Conservation (phyloP, 2,329 filamentous ascomycete genomes). For the Colletotrichum cordylinicola region DNA sequence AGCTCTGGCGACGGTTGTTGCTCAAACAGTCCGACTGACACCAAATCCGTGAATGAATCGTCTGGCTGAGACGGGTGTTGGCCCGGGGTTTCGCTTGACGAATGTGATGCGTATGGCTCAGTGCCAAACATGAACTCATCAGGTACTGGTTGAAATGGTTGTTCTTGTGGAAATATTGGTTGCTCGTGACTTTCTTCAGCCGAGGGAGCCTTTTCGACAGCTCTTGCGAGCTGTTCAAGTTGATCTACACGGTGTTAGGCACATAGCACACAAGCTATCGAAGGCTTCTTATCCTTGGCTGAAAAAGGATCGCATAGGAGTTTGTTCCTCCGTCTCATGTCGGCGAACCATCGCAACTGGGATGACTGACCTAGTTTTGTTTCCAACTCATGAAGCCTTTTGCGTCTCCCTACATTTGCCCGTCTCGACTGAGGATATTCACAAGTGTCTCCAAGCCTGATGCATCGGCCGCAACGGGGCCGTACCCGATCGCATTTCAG, state of each 20-base stretch:
- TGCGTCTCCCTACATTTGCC: constrained; percentile 20
- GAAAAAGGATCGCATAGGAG: background rate
- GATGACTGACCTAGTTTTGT: background rate
- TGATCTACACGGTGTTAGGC: constrained; percentile 16
- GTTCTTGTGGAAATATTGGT: background rate
- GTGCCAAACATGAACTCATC: background rate
- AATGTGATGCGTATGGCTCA: background rate
- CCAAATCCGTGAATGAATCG: constrained; percentile 20
- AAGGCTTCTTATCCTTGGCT: background rate
- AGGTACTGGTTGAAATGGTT: background rate
- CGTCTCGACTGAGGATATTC: constrained; percentile 31
- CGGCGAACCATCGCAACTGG: background rate
- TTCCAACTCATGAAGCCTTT: constrained; percentile 32
- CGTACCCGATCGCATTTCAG: constrained; percentile 32
- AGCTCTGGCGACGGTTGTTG: constrained; percentile 30
- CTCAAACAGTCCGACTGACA: constrained; percentile 33
- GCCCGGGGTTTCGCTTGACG: background rate
- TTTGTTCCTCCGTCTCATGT: background rate
- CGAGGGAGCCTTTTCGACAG: constrained; percentile 21
- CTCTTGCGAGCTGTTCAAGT: constrained; percentile 5
- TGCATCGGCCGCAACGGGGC: constrained; percentile 31
- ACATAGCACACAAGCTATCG: constrained; percentile 10
- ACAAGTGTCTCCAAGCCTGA: constrained; percentile 24
- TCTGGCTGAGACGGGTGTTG: background rate
- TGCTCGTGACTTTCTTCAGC: background rate